These are phyloP conservation scores for Tetrapisispora taiwanensis DNA, from an alignment of 805 yeast species.

Conservation along the genomic window DNA sequence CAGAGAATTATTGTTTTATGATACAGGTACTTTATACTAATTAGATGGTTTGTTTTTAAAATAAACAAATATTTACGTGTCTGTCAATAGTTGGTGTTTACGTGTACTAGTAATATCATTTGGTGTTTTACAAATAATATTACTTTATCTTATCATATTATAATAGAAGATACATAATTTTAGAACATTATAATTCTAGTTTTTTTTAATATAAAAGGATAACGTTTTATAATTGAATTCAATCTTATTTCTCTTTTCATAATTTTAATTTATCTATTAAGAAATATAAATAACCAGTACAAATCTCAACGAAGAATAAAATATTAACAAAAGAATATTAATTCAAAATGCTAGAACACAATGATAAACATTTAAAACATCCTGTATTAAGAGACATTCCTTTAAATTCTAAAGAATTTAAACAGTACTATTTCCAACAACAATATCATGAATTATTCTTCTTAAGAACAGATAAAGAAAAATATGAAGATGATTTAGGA, in stretches of 20 bases:
- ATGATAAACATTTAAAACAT: not conserved
- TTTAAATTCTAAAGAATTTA: not conserved
- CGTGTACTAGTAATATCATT: not conserved
- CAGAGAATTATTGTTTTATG: too few relatives aligned
- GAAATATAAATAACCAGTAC: not conserved
- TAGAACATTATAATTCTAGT: too few relatives aligned
- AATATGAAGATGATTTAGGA: not conserved
- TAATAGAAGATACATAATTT: too few relatives aligned
- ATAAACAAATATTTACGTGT: not conserved
- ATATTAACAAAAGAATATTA: not conserved
- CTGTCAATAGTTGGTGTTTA: not conserved
- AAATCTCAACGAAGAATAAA: not conserved
- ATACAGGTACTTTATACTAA: too few relatives aligned
- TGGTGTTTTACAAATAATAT: not conserved
- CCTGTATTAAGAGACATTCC: conserved; percentile 2
- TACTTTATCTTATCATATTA: too few relatives aligned
- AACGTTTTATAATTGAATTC: too few relatives aligned
- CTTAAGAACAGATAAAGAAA: not conserved
- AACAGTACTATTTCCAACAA: not conserved
- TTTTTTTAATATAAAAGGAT: too few relatives aligned
- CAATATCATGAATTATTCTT: conserved; percentile 1
- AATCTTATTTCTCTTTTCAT: too few relatives aligned
- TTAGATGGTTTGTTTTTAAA: not conserved
- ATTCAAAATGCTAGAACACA: conserved; percentile 1
- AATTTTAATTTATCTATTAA: not conserved